Base-by-base conservation (phyloP, 345 rosid species). In the Citrus hindsii region DNA sequence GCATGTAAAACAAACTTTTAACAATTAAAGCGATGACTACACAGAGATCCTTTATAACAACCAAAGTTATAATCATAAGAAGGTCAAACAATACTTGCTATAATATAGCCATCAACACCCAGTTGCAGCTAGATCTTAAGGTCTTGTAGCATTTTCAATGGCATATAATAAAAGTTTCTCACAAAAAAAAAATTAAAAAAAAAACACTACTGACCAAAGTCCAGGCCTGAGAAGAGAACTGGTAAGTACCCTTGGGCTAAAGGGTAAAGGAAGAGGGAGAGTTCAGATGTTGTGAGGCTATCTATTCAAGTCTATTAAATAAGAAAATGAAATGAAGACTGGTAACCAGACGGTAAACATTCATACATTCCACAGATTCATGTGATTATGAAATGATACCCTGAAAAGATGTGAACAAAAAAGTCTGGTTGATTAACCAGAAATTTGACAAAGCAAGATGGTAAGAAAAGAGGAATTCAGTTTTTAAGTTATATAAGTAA, bases 401-500 rank as follows among this genome's bases (percentile, higher is more conserved):
- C 21, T 16, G 14, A 9, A 53, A 68, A 40, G 53, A 24, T 22
- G 32, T 24, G 72, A 68, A 42, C 51, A 13, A n/a, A 40, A 40
- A 42, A 5, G 51, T 24, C 61, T 56, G 22, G 6, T 55, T 71
- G 25, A 30, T 53, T 55, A 55, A 71, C 63, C 16, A 75, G 62
- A 68, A 74, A 69, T 30, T 19, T 42, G 46, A 63, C 64, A 62
- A 81, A 37, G 58, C 66, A 69, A 70, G 27, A 30, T 35, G 33
- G 64, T 9, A 48, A 37, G 71, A 69, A 67, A 38, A 73, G 68
- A 40, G 62, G 51, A 25, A 38, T 4, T 38, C 53, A 56, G 37
- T 21, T 42, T 60, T 35, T 55, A 7, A 56, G 25, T n/a, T 28
- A 3, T 21, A 28, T 24, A 67, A 74, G 70, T 38, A 18, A 69